Conservation (phyloP, 495 filamentous ascomycete species). For the Collariella sp. region DNA sequence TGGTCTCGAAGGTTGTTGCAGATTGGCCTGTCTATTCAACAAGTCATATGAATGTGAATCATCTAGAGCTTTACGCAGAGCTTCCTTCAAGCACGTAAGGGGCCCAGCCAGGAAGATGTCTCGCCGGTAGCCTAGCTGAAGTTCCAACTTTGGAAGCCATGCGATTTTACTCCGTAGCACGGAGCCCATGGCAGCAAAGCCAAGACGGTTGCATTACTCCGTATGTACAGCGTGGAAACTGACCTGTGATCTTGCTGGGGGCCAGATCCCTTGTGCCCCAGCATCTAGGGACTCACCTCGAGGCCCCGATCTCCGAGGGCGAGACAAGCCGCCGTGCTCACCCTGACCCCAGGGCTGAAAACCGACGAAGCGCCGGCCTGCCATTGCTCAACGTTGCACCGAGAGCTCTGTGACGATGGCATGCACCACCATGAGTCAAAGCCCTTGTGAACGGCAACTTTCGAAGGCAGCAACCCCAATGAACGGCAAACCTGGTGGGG, state of each 20-base stretch:
- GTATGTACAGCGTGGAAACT: neutral
- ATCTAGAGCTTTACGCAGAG: too few relatives aligned
- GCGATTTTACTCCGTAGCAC: too few relatives aligned
- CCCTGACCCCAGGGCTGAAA: neutral
- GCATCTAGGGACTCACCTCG: neutral
- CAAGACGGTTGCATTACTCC: conserved; percentile 3
- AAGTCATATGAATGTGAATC: too few relatives aligned
- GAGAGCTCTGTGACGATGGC: neutral
- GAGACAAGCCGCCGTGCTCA: neutral
- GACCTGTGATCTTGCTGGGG: neutral
- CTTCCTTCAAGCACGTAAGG: too few relatives aligned
- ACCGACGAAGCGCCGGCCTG: neutral
- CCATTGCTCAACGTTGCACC: neutral
- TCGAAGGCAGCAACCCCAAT: conserved; percentile 7
- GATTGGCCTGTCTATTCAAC: too few relatives aligned
- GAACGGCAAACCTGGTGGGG: neutral
- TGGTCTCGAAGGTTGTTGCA: too few relatives aligned
- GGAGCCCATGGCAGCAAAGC: neutral
- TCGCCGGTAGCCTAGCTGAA: too few relatives aligned
- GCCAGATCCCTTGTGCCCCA: neutral
- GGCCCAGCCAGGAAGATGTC: too few relatives aligned
- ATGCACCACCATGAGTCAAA: neutral
- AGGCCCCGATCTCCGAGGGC: neutral
- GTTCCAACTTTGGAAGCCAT: too few relatives aligned
- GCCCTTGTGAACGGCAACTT: neutral